Percentiles rank a stretch among this genome's conserved stretches.
These are phyloP conservation scores for Colletotrichum brevisporum DNA, from an alignment of 2,329 filamentous ascomycete species.

Conservation along the genomic window DNA sequence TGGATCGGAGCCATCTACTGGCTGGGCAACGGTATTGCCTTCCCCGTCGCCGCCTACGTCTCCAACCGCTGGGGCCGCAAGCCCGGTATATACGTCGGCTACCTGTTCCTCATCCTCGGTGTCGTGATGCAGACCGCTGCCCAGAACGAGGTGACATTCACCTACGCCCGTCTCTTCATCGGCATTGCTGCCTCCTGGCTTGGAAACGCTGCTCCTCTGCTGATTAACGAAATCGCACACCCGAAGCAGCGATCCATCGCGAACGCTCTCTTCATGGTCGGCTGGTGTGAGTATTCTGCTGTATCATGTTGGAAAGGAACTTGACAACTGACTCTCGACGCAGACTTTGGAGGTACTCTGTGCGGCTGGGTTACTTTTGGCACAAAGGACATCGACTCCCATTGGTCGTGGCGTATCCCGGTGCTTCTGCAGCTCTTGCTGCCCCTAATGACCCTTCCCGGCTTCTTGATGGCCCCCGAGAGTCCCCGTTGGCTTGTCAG, in stretches of 20 bases:
- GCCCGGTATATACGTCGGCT: slow-evolving; percentile 31
- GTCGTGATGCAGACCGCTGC: slow-evolving; percentile 46
- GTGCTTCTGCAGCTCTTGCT: slow-evolving; percentile 59
- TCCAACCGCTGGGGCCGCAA: slow-evolving; percentile 36
- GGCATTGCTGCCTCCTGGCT: slow-evolving; percentile 50
- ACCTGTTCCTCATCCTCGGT: slow-evolving; percentile 31
- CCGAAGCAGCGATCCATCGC: slow-evolving; percentile 46
- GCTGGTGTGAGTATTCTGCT: background rate
- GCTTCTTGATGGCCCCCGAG: slow-evolving; percentile 48
- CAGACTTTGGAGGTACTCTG: slow-evolving; percentile 53
- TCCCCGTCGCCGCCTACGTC: slow-evolving; percentile 54
- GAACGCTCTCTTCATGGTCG: slow-evolving; percentile 32
- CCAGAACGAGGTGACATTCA: slow-evolving; percentile 47
- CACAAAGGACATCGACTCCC: slow-evolving; percentile 22
- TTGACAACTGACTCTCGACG: slow-evolving; percentile 42
- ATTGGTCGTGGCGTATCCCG: slow-evolving; percentile 37
- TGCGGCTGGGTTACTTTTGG: slow-evolving; percentile 49
- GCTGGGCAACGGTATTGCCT: slow-evolving; percentile 51
- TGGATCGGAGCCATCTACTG: slow-evolving; percentile 56
- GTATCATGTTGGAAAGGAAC: background rate
- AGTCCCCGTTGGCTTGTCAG: slow-evolving; percentile 50
- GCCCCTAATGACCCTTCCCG: slow-evolving; percentile 53
- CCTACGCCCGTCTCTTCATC: slow-evolving; percentile 51
- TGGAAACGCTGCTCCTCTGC: slow-evolving; percentile 48
- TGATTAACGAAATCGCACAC: slow-evolving; percentile 53